phyloP scores from a whole-genome alignment of 164 flowering plant genomes.

The Sextonia rubra region DNA sequence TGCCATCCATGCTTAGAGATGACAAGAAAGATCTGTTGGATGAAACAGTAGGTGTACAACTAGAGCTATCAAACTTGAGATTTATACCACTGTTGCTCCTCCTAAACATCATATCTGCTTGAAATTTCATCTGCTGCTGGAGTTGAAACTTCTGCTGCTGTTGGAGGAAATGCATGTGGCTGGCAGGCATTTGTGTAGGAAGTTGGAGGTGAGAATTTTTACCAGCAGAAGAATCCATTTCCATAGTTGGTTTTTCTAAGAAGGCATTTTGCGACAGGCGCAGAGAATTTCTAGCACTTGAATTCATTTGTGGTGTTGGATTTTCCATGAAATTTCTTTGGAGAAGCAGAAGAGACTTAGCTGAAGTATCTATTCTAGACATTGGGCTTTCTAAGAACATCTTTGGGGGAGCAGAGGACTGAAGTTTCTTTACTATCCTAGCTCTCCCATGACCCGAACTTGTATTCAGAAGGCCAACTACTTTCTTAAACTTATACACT shows the following conservation, averaged over 20 bases:
- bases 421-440: slow-evolving; percentile 51
- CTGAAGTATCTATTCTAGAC: slow-evolving; percentile 20
- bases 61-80: slow-evolving; percentile 76
- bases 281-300: slow-evolving; percentile 29
- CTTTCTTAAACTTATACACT: slow-evolving; percentile 65
- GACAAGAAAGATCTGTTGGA: slow-evolving; percentile 87
- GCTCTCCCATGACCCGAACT: slow-evolving; percentile 73
- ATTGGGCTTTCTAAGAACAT: slow-evolving; percentile 52
- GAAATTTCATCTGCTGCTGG: slow-evolving; percentile 59
- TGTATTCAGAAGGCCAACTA: slow-evolving; percentile 55
- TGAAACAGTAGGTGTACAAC: slow-evolving; percentile 87
- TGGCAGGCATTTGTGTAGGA: slow-evolving; percentile 36
- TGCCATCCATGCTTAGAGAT: slow-evolving; percentile 90
- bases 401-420: slow-evolving; percentile 34
- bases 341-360: slow-evolving; percentile 36
- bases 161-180: slow-evolving; percentile 47
- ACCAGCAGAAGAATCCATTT: slow-evolving; percentile 38
- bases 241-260: slow-evolving; percentile 49
- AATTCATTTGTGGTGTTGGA: slow-evolving; percentile 29
- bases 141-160: slow-evolving; percentile 23
- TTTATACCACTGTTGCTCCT: slow-evolving; percentile 68
- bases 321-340: slow-evolving; percentile 30
- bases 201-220: slow-evolving; percentile 40
- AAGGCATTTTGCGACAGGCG: slow-evolving; percentile 17
- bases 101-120: slow-evolving; percentile 60